These are phyloP conservation scores for Starmerella asiatica DNA, from an alignment of 805 yeast genomes.

Conservation along the genomic window DNA sequence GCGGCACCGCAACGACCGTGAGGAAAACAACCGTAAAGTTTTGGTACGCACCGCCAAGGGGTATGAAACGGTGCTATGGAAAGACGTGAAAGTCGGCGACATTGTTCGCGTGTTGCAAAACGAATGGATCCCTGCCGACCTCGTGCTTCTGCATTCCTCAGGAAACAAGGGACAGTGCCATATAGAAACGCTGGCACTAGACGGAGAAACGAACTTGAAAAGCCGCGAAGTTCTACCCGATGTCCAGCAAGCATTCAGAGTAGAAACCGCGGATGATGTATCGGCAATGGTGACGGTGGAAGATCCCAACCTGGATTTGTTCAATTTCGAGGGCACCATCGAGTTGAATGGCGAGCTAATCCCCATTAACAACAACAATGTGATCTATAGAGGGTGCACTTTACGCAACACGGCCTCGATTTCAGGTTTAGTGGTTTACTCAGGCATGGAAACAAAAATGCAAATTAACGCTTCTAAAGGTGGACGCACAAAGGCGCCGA, in stretches of 20 bases:
- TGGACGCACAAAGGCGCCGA: slow-evolving; percentile 87
- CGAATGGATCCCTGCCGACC: slow-evolving; percentile 92
- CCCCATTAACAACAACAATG: slow-evolving; percentile 66
- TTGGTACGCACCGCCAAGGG: slow-evolving; percentile 29
- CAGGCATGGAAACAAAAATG: slow-evolving; percentile 92
- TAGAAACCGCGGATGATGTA: slow-evolving; percentile 26
- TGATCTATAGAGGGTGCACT: slow-evolving; percentile 83
- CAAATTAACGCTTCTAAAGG: slow-evolving; percentile 87
- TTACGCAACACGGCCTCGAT: slow-evolving; percentile 67
- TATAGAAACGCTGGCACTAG: slow-evolving; percentile 93
- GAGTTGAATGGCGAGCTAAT: slow-evolving; percentile 28
- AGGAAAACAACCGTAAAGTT: slow-evolving; percentile 55
- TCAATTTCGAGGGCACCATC: slow-evolving; percentile 69
- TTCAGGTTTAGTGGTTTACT: slow-evolving; percentile 72
- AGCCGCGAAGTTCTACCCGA: slow-evolving; percentile 55
- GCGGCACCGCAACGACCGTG: slow-evolving; percentile 71
- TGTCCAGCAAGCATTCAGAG: slow-evolving; percentile 32
- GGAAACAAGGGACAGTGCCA: slow-evolving; percentile 48
- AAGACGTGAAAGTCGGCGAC: slow-evolving; percentile 75
- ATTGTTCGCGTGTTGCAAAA: slow-evolving; percentile 56
- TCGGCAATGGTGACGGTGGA: slow-evolving; percentile 43
- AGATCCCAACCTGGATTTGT: slow-evolving; percentile 84
- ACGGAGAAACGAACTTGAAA: slow-evolving; percentile 92
- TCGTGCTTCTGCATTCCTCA: slow-evolving; percentile 54
- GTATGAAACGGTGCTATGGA: slow-evolving; percentile 44